Evolutionary conservation across 495 filamentous ascomycete species (phyloP), one percentile per base, ranked within the genome.

Genomic region (Daldinia loculata): DNA sequence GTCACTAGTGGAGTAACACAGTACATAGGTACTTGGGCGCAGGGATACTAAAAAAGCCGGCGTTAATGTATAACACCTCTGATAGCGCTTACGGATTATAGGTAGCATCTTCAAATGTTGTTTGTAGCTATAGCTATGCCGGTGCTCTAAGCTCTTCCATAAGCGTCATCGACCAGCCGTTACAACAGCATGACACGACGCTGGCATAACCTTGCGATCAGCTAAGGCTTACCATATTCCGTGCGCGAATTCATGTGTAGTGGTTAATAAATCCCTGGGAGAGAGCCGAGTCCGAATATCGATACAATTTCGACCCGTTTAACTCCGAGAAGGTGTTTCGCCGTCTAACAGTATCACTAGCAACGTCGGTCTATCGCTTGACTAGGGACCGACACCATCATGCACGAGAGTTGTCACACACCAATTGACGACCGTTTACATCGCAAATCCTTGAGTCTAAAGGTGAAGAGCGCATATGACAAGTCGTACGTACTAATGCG

Each of bases 341-440:
- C 52, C 24, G 14, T 38, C 26, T 38, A 12, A 45, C 26, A 34
- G n/a, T 50, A 32, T 63, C 30, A 52, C 29, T 65, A 39, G 56
- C 29, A 39, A 55, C 55, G 50, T 58, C 55, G 60, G 56, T 19
- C 55, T 48, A 59, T 64, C 48, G 50, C 38, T 56, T 36, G 43
- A 63, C 52, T 12, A 52, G 52, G 58, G 45, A 50, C 14, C 19
- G 22, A 67, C 41, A 57, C 61, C 70, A 53, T 56, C 57, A 62
- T 73, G 70, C 70, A 69, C 63, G 66, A 69, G 70, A 55, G 66
- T 17, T 66, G 66, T 39, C 57, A 69, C 61, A 66, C 70, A 62
- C 70, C 57, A 66, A 69, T 52, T 66, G 66, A 61, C 66, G 65
- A 11, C 56, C 50, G 57, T 8, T 30, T 66, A 62, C 2, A 52